Evolutionary conservation across 495 filamentous ascomycete species (phyloP), one percentile per base, ranked within the genome.

Genomic region (Aspergillus sclerotiicarbonarius): DNA sequence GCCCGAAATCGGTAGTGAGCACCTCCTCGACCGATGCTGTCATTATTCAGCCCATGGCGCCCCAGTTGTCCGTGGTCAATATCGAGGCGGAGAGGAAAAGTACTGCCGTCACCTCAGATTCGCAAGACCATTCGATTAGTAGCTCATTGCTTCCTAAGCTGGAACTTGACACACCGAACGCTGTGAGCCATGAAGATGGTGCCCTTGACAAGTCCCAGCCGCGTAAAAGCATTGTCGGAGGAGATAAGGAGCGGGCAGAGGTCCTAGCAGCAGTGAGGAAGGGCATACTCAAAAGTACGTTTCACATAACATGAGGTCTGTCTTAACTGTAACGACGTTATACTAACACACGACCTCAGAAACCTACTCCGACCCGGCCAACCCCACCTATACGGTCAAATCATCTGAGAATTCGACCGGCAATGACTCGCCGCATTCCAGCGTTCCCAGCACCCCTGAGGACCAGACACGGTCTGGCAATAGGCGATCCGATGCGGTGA

Each of bases 201-300:
- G 77, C 77, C 2, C 83, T 90, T 43, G 84, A 84, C 53, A 82
- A 82, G n/a, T 63, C 73, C 15, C 72, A 84, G 33, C 72, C 78
- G 33, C 82, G 92, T 62, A 90, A 87, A 75, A 98, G 90, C 76
- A 92, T 98, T 64, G 80, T 96, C 50, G 93, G 92, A 33, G 89
- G 91, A 31, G 94, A 98, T 53, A 86, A 80, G 67, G 94, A 98
- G 67, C 86, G 94, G 51, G 91, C 91, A 1, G 92, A 96, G 66
- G 88, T 96, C 16, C 81, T 97, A 41, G 90, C 91, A 16, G 88
- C 91, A 9, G 87, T 98, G 15, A 89, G 88, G 61, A 96, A 93
- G 71, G 93, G 94, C 16, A 99, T 99, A 45, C 71, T 99, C 44
- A 99, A 99, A 71, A 89, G 92, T 94, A 81, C 60, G 90, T 80